Percentiles rank a stretch among this genome's conserved stretches.
These are phyloP conservation scores for Suillus americanus DNA, from an alignment of 768 basidiomycete species.

Conservation along the genomic window DNA sequence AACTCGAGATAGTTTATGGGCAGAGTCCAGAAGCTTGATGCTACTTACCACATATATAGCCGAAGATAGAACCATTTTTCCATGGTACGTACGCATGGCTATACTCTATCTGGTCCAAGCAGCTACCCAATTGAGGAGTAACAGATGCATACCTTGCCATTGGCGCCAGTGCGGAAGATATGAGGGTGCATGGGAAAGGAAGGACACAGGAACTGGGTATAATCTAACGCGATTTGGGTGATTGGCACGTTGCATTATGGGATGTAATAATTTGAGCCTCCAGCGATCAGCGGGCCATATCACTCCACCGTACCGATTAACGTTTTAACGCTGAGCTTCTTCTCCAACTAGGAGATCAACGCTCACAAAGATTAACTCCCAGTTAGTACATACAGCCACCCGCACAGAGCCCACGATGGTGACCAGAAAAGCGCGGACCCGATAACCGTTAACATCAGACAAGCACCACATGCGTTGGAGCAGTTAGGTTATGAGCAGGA, in stretches of 20 bases:
- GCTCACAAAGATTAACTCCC: neutral
- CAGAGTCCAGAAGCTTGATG: neutral
- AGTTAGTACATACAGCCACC: neutral
- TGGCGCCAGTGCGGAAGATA: neutral
- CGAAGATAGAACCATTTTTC: neutral
- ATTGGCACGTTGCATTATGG: neutral
- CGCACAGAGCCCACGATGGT: neutral
- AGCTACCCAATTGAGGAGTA: neutral
- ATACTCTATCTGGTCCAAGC: neutral
- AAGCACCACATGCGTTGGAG: neutral
- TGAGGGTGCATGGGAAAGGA: neutral
- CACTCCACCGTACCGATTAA: neutral
- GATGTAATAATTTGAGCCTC: neutral
- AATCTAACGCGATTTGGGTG: neutral
- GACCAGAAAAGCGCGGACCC: neutral
- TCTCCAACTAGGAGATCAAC: neutral
- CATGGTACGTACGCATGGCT: neutral
- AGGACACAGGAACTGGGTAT: neutral
- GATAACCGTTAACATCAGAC: neutral
- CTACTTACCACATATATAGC: neutral
- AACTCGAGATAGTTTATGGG: too few species aligned
- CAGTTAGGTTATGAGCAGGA: neutral
- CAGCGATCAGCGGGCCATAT: neutral
- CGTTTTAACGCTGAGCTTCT: neutral
- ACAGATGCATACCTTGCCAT: neutral